Evolutionary conservation across 2,329 filamentous ascomycete species (phyloP), one percentile per base, ranked within the genome.

Genomic region (Cryphonectria nitschkei): DNA sequence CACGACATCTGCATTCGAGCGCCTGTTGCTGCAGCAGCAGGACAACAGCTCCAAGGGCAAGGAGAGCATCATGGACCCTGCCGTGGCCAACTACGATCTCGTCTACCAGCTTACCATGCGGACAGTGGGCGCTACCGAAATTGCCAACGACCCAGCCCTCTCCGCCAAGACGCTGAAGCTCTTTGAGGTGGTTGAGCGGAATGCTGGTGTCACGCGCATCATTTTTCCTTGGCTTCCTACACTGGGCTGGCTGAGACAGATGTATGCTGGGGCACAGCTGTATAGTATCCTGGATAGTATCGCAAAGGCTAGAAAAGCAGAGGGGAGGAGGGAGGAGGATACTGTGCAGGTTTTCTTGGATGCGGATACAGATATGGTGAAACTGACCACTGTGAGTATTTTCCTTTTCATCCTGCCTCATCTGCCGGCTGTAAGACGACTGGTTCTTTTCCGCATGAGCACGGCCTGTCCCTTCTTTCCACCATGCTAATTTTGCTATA

Each of bases 101-200:
- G 81, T 89, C 1, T 89, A 85, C 76, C 82, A 84, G 75, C 80
- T 89, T n/a, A 89, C 86, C 4, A 87, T 89, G 79, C 83, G 87
- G 16, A 85, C 83, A 5, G 81, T 89, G 0, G 87, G 85, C 8
- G 82, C 82, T 67, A 79, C 83, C 43, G 87, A 89, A 58, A 83
- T 89, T 37, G 87, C 86, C 19, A 80, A 86, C 2, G 79, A 86
- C 65, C 80, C 81, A 0, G 73, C 73, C 7, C 75, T 85, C 29
- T 74, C 86, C 3, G 77, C 77, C n/a, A 77, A 81, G 52, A 83
- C 82, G 2, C 78, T 88, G 19, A 70, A 76, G 19, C 77, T 82
- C 14, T 89, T 85, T 71, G 82, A 85, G 69, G 76, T 76, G 39
- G 82, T 89, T 58, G 86, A 88, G 67, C 73, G 73, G 2, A 79